phyloP scores from a whole-genome alignment of 2,329 filamentous ascomycete genomes.

The Ilyonectria destructans region DNA sequence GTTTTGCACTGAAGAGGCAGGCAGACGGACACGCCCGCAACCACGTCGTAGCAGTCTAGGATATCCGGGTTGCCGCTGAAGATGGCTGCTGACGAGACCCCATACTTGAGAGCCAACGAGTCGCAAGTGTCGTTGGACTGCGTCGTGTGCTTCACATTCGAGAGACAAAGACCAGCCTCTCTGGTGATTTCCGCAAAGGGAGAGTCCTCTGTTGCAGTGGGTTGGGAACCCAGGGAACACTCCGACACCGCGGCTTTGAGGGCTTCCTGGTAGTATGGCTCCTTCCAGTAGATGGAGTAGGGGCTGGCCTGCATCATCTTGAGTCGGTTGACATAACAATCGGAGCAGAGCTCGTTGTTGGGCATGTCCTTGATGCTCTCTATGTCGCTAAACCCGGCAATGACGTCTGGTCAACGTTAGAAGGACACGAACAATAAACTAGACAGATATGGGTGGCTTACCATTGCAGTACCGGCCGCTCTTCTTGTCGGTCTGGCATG shows the following conservation, averaged over 20 bases:
- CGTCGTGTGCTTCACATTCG: constrained; percentile 24
- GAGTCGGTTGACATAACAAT: constrained; percentile 31
- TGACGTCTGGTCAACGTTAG: constrained; percentile 34
- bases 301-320: constrained; percentile 39
- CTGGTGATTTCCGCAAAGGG: neutral
- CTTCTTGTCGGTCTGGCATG: constrained; percentile 31
- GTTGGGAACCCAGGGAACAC: constrained; percentile 13
- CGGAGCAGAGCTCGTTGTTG: constrained; percentile 42
- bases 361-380: constrained; percentile 39
- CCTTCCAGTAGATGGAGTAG: constrained; percentile 27
- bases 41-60: constrained; percentile 28
- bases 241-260: constrained; percentile 19
- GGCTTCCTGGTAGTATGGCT: constrained; percentile 24
- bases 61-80: constrained; percentile 33
- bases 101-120: constrained; percentile 31
- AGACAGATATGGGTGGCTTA: constrained; percentile 13
- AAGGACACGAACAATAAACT: constrained; percentile 2
- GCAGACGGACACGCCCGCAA: constrained; percentile 10
- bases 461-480: constrained; percentile 36
- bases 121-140: constrained; percentile 30
- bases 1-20: constrained; percentile 35
- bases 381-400: constrained; percentile 36
- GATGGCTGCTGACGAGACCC: constrained; percentile 33
- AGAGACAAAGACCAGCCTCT: constrained; percentile 29
- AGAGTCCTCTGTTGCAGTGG: constrained; percentile 8